Percentiles rank a stretch among this genome's conserved stretches.
Conservation (phyloP, 495 filamentous ascomycete species). For the Penicillium fimorum region DNA sequence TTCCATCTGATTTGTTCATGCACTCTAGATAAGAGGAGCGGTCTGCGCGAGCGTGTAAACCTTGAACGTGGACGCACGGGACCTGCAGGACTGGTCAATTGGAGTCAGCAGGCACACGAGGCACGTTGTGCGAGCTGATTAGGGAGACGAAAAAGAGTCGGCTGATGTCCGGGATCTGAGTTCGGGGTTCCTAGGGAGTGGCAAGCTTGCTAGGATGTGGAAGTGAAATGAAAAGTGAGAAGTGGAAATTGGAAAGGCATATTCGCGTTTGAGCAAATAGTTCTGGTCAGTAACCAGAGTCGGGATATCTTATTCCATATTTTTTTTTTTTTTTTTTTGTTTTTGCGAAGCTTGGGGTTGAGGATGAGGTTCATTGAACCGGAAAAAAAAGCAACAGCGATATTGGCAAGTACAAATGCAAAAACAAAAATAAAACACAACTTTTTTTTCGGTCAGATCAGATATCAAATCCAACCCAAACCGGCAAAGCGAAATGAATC, state of each 20-base stretch:
- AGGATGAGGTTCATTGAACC: neutral
- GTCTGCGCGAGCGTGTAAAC: slow-evolving; percentile 2
- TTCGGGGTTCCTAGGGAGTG: neutral
- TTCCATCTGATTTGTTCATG: slow-evolving; percentile 1
- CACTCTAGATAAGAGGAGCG: slow-evolving; percentile 4
- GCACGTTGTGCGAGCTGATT: neutral
- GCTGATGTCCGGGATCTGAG: neutral
- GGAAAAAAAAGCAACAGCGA: slow-evolving; percentile 3
- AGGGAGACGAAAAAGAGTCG: neutral
- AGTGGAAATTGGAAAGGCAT: neutral
- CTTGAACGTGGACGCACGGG: neutral
- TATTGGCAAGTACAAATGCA: slow-evolving; percentile 4
- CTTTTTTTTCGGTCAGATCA: slow-evolving; percentile 12
- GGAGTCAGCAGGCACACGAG: neutral
- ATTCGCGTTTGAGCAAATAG: slow-evolving; percentile 1
- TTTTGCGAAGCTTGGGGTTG: slow-evolving; percentile 7
- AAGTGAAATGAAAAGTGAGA: neutral
- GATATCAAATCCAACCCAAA: slow-evolving; percentile 6
- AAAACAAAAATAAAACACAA: slow-evolving; percentile 9
- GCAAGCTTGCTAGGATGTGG: neutral
- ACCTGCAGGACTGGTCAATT: slow-evolving; percentile 7
- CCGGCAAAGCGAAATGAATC: slow-evolving; percentile 7
- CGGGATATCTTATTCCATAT: slow-evolving; percentile 15
- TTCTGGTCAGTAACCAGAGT: slow-evolving; percentile 11
- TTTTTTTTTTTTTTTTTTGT: slow-evolving; percentile 4